Conservation (phyloP, 495 filamentous ascomycete species). For the Podospora conica region DNA sequence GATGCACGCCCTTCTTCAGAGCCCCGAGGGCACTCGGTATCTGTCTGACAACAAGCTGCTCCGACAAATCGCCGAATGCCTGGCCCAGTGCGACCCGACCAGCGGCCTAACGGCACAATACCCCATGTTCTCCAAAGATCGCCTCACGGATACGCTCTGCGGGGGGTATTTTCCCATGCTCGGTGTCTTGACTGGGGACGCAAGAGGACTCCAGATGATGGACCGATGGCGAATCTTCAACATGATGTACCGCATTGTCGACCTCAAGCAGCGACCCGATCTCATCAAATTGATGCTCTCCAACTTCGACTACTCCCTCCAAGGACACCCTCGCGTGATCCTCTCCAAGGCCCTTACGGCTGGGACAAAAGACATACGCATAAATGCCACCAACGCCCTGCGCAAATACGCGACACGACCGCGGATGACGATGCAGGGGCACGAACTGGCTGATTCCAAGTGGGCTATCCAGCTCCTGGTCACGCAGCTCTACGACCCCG, state of each 20-base stretch:
- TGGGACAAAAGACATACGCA: slow-evolving; percentile 84
- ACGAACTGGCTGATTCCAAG: slow-evolving; percentile 53
- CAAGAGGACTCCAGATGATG: slow-evolving; percentile 79
- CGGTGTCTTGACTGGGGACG: slow-evolving; percentile 74
- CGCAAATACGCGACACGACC: slow-evolving; percentile 69
- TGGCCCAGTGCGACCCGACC: slow-evolving; percentile 84
- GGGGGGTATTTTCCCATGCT: slow-evolving; percentile 92
- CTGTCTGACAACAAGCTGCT: slow-evolving; percentile 87
- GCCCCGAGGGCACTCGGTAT: slow-evolving; percentile 74
- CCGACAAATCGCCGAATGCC: slow-evolving; percentile 87
- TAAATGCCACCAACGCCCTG: slow-evolving; percentile 75
- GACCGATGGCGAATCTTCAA: slow-evolving; percentile 96
- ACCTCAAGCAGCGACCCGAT: slow-evolving; percentile 82
- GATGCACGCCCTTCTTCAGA: slow-evolving; percentile 78
- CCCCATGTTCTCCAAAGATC: slow-evolving; percentile 79
- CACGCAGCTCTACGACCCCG: slow-evolving; percentile 95
- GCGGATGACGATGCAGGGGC: slow-evolving; percentile 30
- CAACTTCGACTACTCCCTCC: slow-evolving; percentile 83
- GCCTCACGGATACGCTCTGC: slow-evolving; percentile 75
- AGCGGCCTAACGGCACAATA: slow-evolving; percentile 83
- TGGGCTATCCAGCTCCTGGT: slow-evolving; percentile 95
- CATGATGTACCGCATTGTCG: slow-evolving; percentile 98
- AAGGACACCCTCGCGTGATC: slow-evolving; percentile 83
- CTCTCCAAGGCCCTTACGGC: slow-evolving; percentile 88
- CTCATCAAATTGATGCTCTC: slow-evolving; percentile 78